Evolutionary conservation across 306 rosid genomes (phyloP).

Genomic region (Glycine latifolia): DNA sequence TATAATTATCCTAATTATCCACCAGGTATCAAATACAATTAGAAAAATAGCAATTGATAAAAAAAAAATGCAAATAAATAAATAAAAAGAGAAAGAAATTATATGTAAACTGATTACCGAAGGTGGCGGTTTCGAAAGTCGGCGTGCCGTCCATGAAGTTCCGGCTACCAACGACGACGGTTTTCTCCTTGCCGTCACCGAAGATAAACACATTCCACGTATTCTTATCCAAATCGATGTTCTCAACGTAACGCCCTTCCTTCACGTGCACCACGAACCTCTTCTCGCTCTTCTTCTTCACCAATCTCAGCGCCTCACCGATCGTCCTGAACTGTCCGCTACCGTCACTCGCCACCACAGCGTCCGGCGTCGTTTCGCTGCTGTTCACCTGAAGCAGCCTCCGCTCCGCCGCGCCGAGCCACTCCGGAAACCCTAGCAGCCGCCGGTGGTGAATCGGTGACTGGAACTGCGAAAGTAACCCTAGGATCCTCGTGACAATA

Average conservation of each 20-base stretch:
- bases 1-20: background rate
- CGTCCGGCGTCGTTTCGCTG: slow-evolving; percentile 38
- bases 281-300: slow-evolving; percentile 66
- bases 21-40: too few species aligned
- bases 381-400: slow-evolving; percentile 57
- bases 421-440: slow-evolving; percentile 70
- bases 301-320: slow-evolving; percentile 58
- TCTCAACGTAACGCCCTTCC: slow-evolving; percentile 76
- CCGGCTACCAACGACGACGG: slow-evolving; percentile 65
- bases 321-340: slow-evolving; percentile 61
- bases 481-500: slow-evolving; percentile 64
- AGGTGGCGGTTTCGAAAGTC: slow-evolving; percentile 81
- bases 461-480: slow-evolving; percentile 52
- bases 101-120: slow-evolving; percentile 59
- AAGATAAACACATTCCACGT: slow-evolving; percentile 90
- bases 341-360: slow-evolving; percentile 82
- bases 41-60: background rate
- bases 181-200: slow-evolving; percentile 80
- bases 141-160: slow-evolving; percentile 77
- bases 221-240: slow-evolving; percentile 71
- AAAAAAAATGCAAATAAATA: slow-evolving; percentile 3
- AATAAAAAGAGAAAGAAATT: background rate
- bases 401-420: slow-evolving; percentile 76
- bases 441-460: slow-evolving; percentile 69
- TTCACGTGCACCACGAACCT: slow-evolving; percentile 75